Evolutionary conservation across 495 filamentous ascomycete genomes (phyloP).

Genomic region (Penicillium silybi): DNA sequence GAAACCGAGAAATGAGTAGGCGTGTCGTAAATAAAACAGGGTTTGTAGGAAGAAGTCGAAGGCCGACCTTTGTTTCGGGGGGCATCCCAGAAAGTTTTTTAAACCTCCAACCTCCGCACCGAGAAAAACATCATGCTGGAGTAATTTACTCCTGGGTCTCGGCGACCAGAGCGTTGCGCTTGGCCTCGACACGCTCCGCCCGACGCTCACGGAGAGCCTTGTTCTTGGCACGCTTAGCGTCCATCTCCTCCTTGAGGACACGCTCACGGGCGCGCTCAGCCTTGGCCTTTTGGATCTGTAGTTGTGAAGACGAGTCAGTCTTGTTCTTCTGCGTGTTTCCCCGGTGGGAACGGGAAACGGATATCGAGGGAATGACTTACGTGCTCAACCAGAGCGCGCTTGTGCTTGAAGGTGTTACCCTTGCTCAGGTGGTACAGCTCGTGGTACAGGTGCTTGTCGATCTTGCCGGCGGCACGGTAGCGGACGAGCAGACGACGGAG

Average conservation of each 20-base stretch:
- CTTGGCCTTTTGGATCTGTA: constrained; percentile 98
- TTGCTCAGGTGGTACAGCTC: constrained; percentile 99
- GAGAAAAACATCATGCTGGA: constrained; percentile 32
- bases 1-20: constrained; percentile 12
- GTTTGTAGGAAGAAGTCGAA: constrained; percentile 25
- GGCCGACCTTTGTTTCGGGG: constrained; percentile 25
- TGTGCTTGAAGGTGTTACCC: constrained; percentile 99
- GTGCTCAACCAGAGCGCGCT: constrained; percentile 98
- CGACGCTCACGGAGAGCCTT: constrained; percentile 98
- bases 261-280: constrained; percentile 96
- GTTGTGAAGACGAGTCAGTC: constrained; percentile 25
- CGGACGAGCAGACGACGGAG: constrained; percentile 98
- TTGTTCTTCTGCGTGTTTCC: constrained; percentile 2
- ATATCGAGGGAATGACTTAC: constrained; percentile 57
- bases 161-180: constrained; percentile 78
- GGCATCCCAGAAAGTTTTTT: constrained; percentile 23
- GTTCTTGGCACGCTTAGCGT: constrained; percentile 98
- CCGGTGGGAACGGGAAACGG: neutral
- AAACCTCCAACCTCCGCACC: constrained; percentile 40
- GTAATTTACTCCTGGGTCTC: constrained; percentile 64
- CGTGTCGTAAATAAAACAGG: constrained; percentile 18
- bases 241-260: constrained; percentile 97
- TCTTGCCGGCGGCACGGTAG: constrained; percentile 99
- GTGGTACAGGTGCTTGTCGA: constrained; percentile 99
- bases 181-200: constrained; percentile 78